Evolutionary conservation across 2,329 filamentous ascomycete genomes (phyloP), one percentile per base, ranked within the genome.

Genomic region (Cyphellophora europaea): DNA sequence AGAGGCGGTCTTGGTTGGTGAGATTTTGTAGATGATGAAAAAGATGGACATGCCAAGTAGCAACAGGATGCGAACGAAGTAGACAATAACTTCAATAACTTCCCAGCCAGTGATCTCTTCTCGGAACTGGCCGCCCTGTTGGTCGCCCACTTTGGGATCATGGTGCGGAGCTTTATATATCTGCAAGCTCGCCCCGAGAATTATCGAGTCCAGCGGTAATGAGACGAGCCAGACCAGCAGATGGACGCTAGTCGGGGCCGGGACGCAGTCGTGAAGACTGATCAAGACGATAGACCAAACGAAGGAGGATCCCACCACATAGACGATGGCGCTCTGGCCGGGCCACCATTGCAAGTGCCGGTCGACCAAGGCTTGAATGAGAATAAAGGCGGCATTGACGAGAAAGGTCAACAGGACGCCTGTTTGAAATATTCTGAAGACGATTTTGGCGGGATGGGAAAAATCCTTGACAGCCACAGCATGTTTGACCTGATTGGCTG

Each of bases 261-360:
- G 79, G 43, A 75, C 77, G 53, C 82, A 82, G 57, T 95, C 88
- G 51, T 93, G 70, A 38, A 96, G 72, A 18, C 87, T 87, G 52
- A 95, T 81, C 47, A 93, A 71, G 47, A 94, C 73, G 48, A 94
- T 79, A 32, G 83, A 72, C 63, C 93, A 91, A 44, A 91, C 77
- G 66, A 93, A 94, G 47, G 87, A 82, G 29, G 84, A 81, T 36
- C 81, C 85, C 37, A 85, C 74, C 44, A 93, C 68, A 58, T 93
- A 93, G 53, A 88, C 84, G 62, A 82, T 79, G 37, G 74, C 72
- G 48, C 76, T 71, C 62, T 91, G 76, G 37, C 83, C 83, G 53
- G 83, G 86, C 85, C 86, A 93, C 81, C 82, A 88, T 38, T 72
- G 66, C 42, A 78, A 67, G 28, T 77, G 66, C 44, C 77, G 69